A percentile compares a stretch with the other conserved stretches of the same genome.
Evolutionary conservation across 2,329 filamentous ascomycete species (phyloP).

Genomic region (Hortaea werneckii): DNA sequence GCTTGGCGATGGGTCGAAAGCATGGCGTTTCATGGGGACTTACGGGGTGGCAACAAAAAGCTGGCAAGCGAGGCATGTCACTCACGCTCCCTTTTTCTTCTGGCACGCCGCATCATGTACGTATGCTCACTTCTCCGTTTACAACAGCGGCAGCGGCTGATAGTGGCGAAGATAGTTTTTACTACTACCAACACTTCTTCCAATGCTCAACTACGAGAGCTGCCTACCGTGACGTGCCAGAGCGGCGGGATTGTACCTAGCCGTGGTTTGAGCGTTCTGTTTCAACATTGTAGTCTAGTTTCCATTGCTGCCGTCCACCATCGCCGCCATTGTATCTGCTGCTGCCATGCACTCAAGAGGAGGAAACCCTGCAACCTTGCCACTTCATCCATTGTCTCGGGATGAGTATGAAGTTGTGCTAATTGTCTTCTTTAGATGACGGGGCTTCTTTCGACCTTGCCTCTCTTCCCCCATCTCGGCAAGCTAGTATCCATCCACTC

Average conservation of each 20-base stretch:
- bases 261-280: constrained; percentile 7
- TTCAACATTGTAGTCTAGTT: not conserved
- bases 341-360: no score
- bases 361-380: no score
- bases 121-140: constrained; percentile 21
- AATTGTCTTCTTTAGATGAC: no score
- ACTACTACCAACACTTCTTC: not conserved
- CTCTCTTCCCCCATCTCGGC: constrained; percentile 12
- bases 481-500: constrained; percentile 18
- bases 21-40: no score
- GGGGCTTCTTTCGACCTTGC: constrained; percentile 22
- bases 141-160: constrained; percentile 18
- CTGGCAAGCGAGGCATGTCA: not conserved
- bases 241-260: constrained; percentile 10
- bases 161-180: constrained; percentile 25
- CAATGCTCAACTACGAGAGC: not conserved
- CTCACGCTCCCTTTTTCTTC: not conserved
- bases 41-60: no score
- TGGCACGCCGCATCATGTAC: constrained; percentile 15
- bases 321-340: no score
- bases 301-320: not conserved
- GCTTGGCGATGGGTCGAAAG: no score
- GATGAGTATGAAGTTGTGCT: no score
- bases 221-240: constrained; percentile 2
- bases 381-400: no score